Conservation (phyloP, 176 grass and related monocot genomes). For the Aegilops sharonensis region DNA sequence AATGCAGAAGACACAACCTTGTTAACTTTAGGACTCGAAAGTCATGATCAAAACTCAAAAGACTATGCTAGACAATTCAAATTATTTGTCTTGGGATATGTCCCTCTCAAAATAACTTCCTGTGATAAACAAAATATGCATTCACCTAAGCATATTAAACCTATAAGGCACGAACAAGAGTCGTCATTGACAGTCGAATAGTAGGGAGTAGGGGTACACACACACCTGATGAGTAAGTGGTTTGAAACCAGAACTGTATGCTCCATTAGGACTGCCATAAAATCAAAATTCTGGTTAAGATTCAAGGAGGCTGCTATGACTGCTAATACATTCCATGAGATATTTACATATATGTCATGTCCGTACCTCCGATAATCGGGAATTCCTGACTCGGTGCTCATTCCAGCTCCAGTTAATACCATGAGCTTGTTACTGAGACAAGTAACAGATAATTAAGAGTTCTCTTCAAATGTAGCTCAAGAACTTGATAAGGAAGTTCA, state of each 20-base stretch:
- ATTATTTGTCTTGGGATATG: not conserved
- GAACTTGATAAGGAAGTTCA: slow-evolving; percentile 14
- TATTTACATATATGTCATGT: not conserved
- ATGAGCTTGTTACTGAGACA: slow-evolving; percentile 74
- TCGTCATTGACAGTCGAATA: not conserved
- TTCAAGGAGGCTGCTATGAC: not conserved
- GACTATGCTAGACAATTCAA: not conserved
- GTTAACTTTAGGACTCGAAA: slow-evolving; percentile 2
- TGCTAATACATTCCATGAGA: slow-evolving; percentile 10
- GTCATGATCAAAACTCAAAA: not conserved
- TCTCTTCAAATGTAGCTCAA: slow-evolving; percentile 25
- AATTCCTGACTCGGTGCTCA: slow-evolving; percentile 95
- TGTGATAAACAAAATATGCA: not conserved
- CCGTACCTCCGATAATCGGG: slow-evolving; percentile 94
- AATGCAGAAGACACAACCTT: not conserved
- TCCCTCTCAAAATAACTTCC: not conserved
- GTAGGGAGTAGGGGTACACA: not conserved
- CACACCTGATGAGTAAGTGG: slow-evolving; percentile 94
- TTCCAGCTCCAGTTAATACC: slow-evolving; percentile 92
- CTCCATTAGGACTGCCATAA: slow-evolving; percentile 83
- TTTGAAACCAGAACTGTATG: slow-evolving; percentile 97
- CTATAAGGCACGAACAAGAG: too few species aligned
- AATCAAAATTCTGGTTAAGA: not conserved
- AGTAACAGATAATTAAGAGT: slow-evolving; percentile 34
- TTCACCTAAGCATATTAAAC: not conserved